Evolutionary conservation across 352 stramenopile species (phyloP).

Genomic region (Phytophthora citricola): DNA sequence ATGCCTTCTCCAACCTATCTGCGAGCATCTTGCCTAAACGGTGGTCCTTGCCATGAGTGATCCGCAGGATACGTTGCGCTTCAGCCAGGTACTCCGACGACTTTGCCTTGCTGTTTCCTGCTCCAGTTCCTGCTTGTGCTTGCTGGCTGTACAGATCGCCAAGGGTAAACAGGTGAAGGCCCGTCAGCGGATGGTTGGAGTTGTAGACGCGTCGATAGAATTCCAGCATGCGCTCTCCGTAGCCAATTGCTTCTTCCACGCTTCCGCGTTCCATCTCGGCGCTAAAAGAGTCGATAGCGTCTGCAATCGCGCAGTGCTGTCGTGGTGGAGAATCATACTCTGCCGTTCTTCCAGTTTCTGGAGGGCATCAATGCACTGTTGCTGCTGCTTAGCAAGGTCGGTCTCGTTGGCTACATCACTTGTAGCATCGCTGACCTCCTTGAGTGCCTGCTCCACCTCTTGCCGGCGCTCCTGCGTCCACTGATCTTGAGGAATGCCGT

Average conservation of each 20-base stretch:
- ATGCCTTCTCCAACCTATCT: conserved; percentile 32
- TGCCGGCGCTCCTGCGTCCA: conserved; percentile 43
- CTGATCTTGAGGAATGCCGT: conserved; percentile 43
- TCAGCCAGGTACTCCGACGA: conserved; percentile 40
- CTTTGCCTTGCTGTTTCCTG: conserved; percentile 16
- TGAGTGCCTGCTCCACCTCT: conserved; percentile 33
- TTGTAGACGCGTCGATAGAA: conserved; percentile 73
- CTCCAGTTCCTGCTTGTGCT: conserved; percentile 7
- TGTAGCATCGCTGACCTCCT: conserved; percentile 30
- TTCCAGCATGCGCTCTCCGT: conserved; percentile 54
- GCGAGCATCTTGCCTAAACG: conserved; percentile 50
- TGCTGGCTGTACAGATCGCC: conserved; percentile 54
- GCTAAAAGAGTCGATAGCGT: conserved; percentile 58
- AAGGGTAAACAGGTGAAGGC: conserved; percentile 72
- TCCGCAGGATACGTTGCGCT: conserved; percentile 52
- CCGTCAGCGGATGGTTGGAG: conserved; percentile 63
- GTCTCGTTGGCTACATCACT: conserved; percentile 5
- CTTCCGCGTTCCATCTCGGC: conserved; percentile 54
- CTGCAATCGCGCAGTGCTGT: conserved; percentile 60
- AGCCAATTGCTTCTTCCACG: conserved; percentile 35
- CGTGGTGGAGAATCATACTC: conserved; percentile 35
- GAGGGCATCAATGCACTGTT: conserved; percentile 32
- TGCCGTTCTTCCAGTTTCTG: conserved; percentile 37
- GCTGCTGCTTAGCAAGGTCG: conserved; percentile 24
- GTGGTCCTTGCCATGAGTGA: conserved; percentile 63